Conservation (phyloP, 768 basidiomycete species). For the Cystofilobasidium macerans region DNA sequence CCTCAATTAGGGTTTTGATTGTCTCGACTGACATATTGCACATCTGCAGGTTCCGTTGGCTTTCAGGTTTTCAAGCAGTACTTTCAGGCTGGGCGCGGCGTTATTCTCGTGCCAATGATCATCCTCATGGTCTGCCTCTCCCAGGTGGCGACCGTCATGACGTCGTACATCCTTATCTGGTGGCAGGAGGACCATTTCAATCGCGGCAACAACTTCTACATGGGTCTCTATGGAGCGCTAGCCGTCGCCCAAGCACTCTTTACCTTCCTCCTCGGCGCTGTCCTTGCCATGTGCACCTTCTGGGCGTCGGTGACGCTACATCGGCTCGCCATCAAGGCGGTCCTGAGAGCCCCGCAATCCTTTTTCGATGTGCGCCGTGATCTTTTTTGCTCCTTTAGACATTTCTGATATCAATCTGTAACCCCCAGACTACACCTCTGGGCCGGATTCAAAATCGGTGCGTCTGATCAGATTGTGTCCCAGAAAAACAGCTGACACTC, state of each 20-base stretch:
- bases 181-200: constrained; percentile 53
- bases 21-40: background rate
- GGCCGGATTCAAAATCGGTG: too few relatives aligned
- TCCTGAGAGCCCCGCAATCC: constrained; percentile 66
- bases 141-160: constrained; percentile 17
- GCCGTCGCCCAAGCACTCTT: constrained; percentile 60
- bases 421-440: too few relatives aligned
- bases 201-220: constrained; percentile 50
- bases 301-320: constrained; percentile 57
- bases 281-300: constrained; percentile 41
- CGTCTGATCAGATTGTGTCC: too few relatives aligned
- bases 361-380: too few relatives aligned
- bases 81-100: constrained; percentile 57
- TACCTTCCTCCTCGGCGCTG: constrained; percentile 37
- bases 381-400: too few relatives aligned
- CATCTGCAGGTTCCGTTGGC: constrained; percentile 44
- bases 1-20: background rate
- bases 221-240: constrained; percentile 54
- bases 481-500: too few relatives aligned
- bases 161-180: constrained; percentile 39
- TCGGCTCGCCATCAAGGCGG: constrained; percentile 46
- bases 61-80: constrained; percentile 56
- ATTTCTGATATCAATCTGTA: too few relatives aligned
- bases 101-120: constrained; percentile 54
- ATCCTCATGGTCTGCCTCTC: constrained; percentile 12